Base-by-base conservation (phyloP, 73 alveolate genomes). In the Stentor roeselii region DNA sequence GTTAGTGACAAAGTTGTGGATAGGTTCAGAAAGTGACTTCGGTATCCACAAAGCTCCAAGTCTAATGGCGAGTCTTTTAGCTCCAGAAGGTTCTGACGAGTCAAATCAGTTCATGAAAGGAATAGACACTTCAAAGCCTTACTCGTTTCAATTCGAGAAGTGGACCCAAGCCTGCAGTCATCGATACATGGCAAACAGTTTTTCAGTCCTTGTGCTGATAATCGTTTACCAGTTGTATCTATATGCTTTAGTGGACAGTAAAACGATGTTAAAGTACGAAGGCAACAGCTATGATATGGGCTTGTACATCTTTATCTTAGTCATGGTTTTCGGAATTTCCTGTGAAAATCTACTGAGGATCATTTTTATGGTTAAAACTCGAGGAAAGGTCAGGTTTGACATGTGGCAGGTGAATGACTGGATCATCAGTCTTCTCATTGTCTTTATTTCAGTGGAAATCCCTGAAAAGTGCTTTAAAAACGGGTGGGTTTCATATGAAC, bases 1-100 rank as follows among this genome's bases (percentile, higher is more conserved):
- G 39, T 87, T 86, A 40, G 83, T 90, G 14, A 90, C 88, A 75
- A 90, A 90, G 76, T 82, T 90, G 92, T 86, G 95, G 89, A 82
- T 78, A 82, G 95, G 95, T n/a, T 84, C 75, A 34, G 78, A 84
- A 31, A 90, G 82, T 78, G 78, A 88, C 31, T 86, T 86, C 80
- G 88, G 95, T 59, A 30, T 86, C 11, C 75, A 21, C 11, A 78
- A 76, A 36, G 92, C 95, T 1, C 80, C 92, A 42, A 75, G 91
- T 3, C 75, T 90, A 37, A 59, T 78, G 59, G 83, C 91, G 83
- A 86, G 86, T 78, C 86, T 85, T 59, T 83, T 76, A 74, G 82
- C 88, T 60, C 78, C 82, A 75, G 77, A 59, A 36, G 87, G 89
- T 58, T 60, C 87, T 1, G n/a, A 85, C 36, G 82, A 82, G 76